Evolutionary conservation across 495 filamentous ascomycete genomes (phyloP).

Genomic region (Terfezia claveryi): DNA sequence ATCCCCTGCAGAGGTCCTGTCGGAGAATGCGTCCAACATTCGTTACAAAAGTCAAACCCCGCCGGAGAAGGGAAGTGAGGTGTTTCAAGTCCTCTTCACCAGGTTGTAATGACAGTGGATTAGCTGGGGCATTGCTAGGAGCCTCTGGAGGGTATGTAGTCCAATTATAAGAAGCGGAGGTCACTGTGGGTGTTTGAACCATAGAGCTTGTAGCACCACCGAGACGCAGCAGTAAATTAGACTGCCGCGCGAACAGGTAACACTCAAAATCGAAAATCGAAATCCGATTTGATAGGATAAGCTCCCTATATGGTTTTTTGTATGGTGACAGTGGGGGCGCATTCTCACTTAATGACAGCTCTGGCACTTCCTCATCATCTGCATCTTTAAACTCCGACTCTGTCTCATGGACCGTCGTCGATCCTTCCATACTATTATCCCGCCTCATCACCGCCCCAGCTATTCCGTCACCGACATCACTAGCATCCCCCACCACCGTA

Average conservation of each 20-base stretch:
- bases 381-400: conserved; percentile 6
- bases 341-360: not conserved
- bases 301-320: conserved; percentile 71
- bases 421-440: not conserved
- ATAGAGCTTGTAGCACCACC: conserved; percentile 33
- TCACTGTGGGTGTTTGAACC: conserved; percentile 4
- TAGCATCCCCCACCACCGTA: not conserved
- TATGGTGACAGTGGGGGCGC: conserved; percentile 38
- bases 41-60: conserved; percentile 60
- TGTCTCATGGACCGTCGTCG: not conserved
- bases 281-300: conserved; percentile 86
- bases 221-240: conserved; percentile 60
- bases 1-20: conserved; percentile 39
- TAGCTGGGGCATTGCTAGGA: conserved; percentile 13
- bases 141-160: conserved; percentile 8
- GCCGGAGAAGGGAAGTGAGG: conserved; percentile 57
- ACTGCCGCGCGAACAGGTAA: conserved; percentile 81
- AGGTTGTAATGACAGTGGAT: conserved; percentile 23
- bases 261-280: conserved; percentile 93
- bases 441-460: too few species aligned
- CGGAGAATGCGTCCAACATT: conserved; percentile 55
- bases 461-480: not conserved
- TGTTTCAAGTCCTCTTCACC: conserved; percentile 53
- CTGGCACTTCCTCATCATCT: conserved; percentile 18
- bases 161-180: conserved; percentile 8